Base-by-base conservation (phyloP, 768 basidiomycete genomes). In the Boletus eberwhitei region DNA sequence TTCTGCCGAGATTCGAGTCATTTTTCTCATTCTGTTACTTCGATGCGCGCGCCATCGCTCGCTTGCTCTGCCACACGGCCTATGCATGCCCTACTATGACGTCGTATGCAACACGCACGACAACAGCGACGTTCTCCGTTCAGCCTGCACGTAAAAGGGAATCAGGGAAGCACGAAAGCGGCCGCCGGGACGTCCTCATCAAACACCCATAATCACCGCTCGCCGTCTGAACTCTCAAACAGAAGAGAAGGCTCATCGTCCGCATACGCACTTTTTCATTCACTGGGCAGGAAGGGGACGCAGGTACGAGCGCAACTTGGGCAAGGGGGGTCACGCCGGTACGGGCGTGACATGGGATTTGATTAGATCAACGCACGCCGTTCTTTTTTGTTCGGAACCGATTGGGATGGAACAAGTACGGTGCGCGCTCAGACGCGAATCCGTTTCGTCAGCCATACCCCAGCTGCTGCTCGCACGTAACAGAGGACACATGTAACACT, bases 91-190 rank as follows among this genome's bases (percentile, higher is more conserved):
- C 17, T 16, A 29, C 17, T 16, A 29, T 68, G 58, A 66, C 66
- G 63, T 63, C 24, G 55, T 43, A 41, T 41, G 40, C 42, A 45
- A 35, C 48, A 53, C 39, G 34, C 62, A 57, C 35, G 24, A 51
- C 50, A 17, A 54, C 31, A 31, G 45, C 47, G 41, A 31, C 35
- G 35, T 55, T 53, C 26, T 32, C 46, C 36, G 48, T 43, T 29
- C 42, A n/a, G 38, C 37, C 22, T 49, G 57, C 57, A 68, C 66
- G 66, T 68, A 66, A 66, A 53, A 29, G 24, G 47, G 26, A 50
- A 55, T 40, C 47, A 57, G 40, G 47, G 42, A 53, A 61, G 46
- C 32, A 32, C 8, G 48, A 36, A 50, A 37, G 1, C 35, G 59
- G 50, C 50, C 56, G 31, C 58, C 41, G 26, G 34, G 40, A n/a